A percentile compares a stretch with the other conserved stretches of the same genome.
These are phyloP conservation scores for Senna tora DNA, from an alignment of 306 rosid species.

Conservation along the genomic window DNA sequence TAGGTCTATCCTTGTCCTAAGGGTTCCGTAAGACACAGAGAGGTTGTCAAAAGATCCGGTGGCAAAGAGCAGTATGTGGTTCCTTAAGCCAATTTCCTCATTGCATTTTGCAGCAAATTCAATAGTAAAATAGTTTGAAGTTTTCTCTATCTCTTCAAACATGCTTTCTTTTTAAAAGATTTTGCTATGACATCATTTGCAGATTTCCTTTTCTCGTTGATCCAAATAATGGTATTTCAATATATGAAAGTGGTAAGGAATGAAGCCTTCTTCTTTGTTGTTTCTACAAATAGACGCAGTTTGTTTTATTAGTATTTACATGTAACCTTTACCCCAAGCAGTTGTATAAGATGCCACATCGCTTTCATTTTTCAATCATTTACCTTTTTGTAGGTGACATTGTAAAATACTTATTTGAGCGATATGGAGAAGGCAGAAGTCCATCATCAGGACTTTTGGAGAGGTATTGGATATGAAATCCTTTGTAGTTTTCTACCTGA, in stretches of 20 bases:
- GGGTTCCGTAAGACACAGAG: slow-evolving; percentile 85
- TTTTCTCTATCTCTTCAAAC: slow-evolving; percentile 23
- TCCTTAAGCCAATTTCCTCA: slow-evolving; percentile 36
- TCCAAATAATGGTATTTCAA: slow-evolving; percentile 60
- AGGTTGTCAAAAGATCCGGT: slow-evolving; percentile 69
- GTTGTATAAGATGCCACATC: not conserved
- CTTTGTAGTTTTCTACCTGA: not conserved
- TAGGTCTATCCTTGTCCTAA: slow-evolving; percentile 95
- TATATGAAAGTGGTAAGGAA: slow-evolving; percentile 87
- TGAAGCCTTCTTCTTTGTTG: slow-evolving; percentile 30
- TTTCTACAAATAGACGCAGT: slow-evolving; percentile 21
- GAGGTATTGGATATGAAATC: slow-evolving; percentile 55
- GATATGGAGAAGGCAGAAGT: slow-evolving; percentile 71
- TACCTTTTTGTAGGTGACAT: slow-evolving; percentile 70
- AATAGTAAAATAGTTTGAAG: slow-evolving; percentile 3
- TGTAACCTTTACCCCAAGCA: slow-evolving; percentile 11
- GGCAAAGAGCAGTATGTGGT: slow-evolving; percentile 88
- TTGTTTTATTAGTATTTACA: slow-evolving; percentile 28
- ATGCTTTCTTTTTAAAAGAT: slow-evolving; percentile 17
- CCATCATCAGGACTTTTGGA: slow-evolving; percentile 78
- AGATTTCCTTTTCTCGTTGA: slow-evolving; percentile 95
- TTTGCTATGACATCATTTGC: slow-evolving; percentile 39
- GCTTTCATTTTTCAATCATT: slow-evolving; percentile 13
- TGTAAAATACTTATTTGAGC: slow-evolving; percentile 79
- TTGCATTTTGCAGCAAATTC: slow-evolving; percentile 18